Conservation (phyloP, 441 rosid genomes). For the Eutrema salsugineum region DNA sequence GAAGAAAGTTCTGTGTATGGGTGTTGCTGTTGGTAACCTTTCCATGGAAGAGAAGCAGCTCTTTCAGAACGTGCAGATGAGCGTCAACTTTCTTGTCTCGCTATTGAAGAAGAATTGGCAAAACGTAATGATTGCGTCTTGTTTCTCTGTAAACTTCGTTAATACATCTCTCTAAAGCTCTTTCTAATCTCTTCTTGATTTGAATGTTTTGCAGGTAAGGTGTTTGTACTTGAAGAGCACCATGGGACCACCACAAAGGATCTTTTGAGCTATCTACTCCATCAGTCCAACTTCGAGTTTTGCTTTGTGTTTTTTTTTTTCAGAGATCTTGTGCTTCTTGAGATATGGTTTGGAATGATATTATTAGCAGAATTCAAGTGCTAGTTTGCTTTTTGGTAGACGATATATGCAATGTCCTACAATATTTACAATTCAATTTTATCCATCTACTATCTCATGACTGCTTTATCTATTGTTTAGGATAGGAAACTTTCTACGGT, state of each 20-base stretch:
- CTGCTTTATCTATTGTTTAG: too few species aligned
- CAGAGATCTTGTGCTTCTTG: neutral
- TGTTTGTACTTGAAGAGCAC: conserved; percentile 33
- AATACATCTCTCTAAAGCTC: neutral
- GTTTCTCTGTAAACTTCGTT: neutral
- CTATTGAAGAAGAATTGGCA: conserved; percentile 94
- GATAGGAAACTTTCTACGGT: too few species aligned
- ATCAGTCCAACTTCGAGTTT: neutral
- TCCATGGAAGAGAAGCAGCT: conserved; percentile 90
- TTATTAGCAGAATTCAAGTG: neutral
- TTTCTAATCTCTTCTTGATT: neutral
- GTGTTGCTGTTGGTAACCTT: conserved; percentile 87
- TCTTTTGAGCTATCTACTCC: conserved; percentile 11
- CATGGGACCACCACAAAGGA: conserved; percentile 34
- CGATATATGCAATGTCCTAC: neutral
- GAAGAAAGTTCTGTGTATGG: conserved; percentile 96
- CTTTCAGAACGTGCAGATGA: conserved; percentile 89
- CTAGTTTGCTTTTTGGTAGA: neutral
- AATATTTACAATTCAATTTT: neutral
- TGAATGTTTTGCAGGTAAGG: conserved; percentile 11
- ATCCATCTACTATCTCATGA: too few species aligned
- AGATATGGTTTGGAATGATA: conserved; percentile 17
- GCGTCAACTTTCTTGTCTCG: conserved; percentile 81
- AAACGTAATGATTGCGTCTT: conserved; percentile 46
- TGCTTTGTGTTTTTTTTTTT: conserved; percentile 17